Conservation (phyloP, 1,139 yeast genomes). For the Kodamaea plutei region DNA sequence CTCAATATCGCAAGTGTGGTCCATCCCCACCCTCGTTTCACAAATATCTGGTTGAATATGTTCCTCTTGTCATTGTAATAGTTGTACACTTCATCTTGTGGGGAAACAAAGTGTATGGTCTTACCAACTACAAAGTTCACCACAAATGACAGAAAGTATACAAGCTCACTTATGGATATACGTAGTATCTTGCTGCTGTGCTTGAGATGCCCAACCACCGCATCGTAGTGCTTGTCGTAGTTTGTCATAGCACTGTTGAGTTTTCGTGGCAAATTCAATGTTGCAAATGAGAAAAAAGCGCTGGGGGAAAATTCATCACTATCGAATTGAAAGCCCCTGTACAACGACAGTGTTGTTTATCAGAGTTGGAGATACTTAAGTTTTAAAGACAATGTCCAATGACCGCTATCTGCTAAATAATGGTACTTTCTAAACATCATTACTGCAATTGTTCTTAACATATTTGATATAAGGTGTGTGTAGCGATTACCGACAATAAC, state of each 20-base stretch:
- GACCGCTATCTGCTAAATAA: too few relatives aligned
- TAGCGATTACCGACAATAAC: too few relatives aligned
- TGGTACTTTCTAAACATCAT: too few relatives aligned
- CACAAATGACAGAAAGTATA: constrained; percentile 28
- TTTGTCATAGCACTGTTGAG: constrained; percentile 12
- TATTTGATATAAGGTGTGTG: too few relatives aligned
- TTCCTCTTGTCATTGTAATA: constrained; percentile 63
- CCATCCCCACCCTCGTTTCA: constrained; percentile 94
- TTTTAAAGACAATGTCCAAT: too few relatives aligned
- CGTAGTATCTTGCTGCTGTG: constrained; percentile 9
- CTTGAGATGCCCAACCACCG: constrained; percentile 6
- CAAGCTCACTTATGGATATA: constrained; percentile 20
- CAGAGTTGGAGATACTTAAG: too few relatives aligned
- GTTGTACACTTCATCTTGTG: constrained; percentile 39
- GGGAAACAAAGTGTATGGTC: constrained; percentile 31
- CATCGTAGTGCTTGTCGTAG: constrained; percentile 20
- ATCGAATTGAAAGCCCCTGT: too few relatives aligned
- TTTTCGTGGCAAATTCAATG: constrained; percentile 2
- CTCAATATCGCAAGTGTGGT: constrained; percentile 45
- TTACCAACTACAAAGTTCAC: constrained; percentile 31
- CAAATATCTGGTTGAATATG: constrained; percentile 67
- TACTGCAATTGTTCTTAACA: too few relatives aligned
- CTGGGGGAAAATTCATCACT: too few relatives aligned
- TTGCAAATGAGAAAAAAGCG: too few relatives aligned
- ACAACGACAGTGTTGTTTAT: too few relatives aligned